Evolutionary conservation across 2,329 filamentous ascomycete genomes (phyloP).

Genomic region (Stemphylium vesicarium): DNA sequence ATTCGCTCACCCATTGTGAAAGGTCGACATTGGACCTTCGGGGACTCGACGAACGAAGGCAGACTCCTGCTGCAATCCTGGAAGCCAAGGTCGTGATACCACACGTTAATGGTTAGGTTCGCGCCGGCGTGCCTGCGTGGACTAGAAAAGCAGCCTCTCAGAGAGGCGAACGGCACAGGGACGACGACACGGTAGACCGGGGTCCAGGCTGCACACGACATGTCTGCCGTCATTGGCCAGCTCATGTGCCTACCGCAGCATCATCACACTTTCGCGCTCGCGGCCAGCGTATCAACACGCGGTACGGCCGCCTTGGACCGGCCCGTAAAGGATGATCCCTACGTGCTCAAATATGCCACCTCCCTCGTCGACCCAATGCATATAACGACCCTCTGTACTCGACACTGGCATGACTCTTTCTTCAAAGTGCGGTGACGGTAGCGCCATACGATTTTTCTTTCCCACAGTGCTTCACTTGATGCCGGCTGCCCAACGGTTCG

Average conservation of each 20-base stretch:
- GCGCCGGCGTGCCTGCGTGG: conserved; percentile 47
- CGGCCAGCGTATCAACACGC: conserved; percentile 26
- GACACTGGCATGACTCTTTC: conserved; percentile 11
- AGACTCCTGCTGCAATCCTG: conserved; percentile 36
- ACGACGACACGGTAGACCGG: conserved; percentile 31
- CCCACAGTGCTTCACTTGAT: neutral
- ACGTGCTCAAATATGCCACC: conserved; percentile 16
- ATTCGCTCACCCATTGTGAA: conserved; percentile 36
- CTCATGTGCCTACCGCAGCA: conserved; percentile 25
- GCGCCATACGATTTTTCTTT: conserved; percentile 14
- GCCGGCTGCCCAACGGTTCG: conserved; percentile 12
- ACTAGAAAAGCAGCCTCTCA: conserved; percentile 35
- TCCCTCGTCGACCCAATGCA: conserved; percentile 13
- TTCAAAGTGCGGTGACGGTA: conserved; percentile 25
- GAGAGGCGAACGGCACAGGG: conserved; percentile 26
- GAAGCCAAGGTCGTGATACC: conserved; percentile 42
- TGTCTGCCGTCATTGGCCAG: conserved; percentile 18
- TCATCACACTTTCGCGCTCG: conserved; percentile 30
- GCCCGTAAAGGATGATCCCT: conserved; percentile 32
- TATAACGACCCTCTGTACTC: conserved; percentile 23
- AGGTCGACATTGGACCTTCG: conserved; percentile 33
- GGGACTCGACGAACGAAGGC: conserved; percentile 37
- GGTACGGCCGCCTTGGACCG: conserved; percentile 29
- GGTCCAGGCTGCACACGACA: conserved; percentile 22
- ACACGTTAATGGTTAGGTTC: conserved; percentile 41